phyloP scores from a whole-genome alignment of 1,284 basidiomycete genomes.

The Vanrija pseudolonga region DNA sequence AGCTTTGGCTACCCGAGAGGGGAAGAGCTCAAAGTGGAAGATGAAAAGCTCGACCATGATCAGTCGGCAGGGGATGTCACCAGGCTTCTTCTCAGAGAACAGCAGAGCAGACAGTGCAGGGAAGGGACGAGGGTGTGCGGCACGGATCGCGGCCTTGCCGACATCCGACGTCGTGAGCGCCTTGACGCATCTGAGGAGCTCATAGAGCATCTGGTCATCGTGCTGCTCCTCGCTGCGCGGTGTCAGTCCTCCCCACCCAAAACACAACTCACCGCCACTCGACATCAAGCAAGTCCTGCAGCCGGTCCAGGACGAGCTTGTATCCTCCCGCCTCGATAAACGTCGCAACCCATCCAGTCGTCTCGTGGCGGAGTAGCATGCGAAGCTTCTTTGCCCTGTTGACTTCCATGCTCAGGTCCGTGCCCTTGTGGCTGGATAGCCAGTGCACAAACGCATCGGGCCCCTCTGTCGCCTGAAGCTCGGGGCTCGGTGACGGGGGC shows the following conservation, averaged over 20 bases:
- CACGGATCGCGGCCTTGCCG: conserved; percentile 64
- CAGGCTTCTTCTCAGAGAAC: conserved; percentile 96
- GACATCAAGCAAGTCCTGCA: conserved; percentile 89
- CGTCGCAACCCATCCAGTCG: conserved; percentile 83
- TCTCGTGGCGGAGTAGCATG: conserved; percentile 77
- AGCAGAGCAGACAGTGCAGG: conserved; percentile 74
- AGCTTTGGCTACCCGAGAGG: conserved; percentile 44
- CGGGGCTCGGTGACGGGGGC: conserved; percentile 1
- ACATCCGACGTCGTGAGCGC: conserved; percentile 79
- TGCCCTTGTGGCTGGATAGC: conserved; percentile 33
- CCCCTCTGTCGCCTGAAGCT: conserved; percentile 20
- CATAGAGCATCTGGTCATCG: conserved; percentile 89
- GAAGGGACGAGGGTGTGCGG: conserved; percentile 80
- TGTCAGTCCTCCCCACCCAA: not conserved
- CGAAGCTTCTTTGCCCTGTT: conserved; percentile 46
- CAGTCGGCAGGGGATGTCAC: conserved; percentile 83
- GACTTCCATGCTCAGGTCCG: conserved; percentile 45
- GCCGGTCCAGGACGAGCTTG: conserved; percentile 68
- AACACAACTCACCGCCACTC: conserved; percentile 78
- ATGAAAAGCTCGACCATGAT: conserved; percentile 82
- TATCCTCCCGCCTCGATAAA: conserved; percentile 85
- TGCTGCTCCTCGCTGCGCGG: conserved; percentile 84
- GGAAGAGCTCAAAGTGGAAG: conserved; percentile 76
- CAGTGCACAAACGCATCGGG: conserved; percentile 37
- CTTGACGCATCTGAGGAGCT: conserved; percentile 89